Percentiles rank a stretch among this genome's conserved stretches.
Conservation (phyloP, 192 early-diverging fungal species). For the Backusella morwellensis region DNA sequence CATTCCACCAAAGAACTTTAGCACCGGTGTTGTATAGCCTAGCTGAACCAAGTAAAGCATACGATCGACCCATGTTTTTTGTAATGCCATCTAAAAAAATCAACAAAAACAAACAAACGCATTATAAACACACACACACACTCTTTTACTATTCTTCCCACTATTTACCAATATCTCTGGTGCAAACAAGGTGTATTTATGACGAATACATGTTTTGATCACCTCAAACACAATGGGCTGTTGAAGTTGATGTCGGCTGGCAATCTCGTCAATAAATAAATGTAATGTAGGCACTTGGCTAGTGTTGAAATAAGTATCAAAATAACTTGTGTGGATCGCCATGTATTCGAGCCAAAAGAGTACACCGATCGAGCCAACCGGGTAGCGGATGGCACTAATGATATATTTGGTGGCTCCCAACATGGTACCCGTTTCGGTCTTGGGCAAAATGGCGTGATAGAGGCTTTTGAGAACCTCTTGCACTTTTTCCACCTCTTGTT, state of each 20-base stretch:
- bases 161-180: constrained; percentile 56
- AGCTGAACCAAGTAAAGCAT: constrained; percentile 66
- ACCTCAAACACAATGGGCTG: constrained; percentile 62
- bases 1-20: constrained; percentile 55
- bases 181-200: constrained; percentile 49
- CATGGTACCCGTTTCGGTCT: constrained; percentile 10
- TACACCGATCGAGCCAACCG: constrained; percentile 54
- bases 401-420: constrained; percentile 20
- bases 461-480: neutral
- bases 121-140: neutral
- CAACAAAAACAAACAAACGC: neutral
- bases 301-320: constrained; percentile 67
- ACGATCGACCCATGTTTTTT: constrained; percentile 65
- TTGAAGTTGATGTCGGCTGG: constrained; percentile 66
- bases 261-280: constrained; percentile 75
- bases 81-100: constrained; percentile 54
- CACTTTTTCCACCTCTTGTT: neutral
- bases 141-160: neutral
- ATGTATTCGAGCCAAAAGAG: constrained; percentile 66
- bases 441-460: neutral
- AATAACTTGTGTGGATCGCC: constrained; percentile 61
- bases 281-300: constrained; percentile 59
- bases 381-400: constrained; percentile 25
- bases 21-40: constrained; percentile 58
- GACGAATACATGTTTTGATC: constrained; percentile 57